Evolutionary conservation across 768 basidiomycete species (phyloP).

Genomic region (Phanerodontia chrysosporium): DNA sequence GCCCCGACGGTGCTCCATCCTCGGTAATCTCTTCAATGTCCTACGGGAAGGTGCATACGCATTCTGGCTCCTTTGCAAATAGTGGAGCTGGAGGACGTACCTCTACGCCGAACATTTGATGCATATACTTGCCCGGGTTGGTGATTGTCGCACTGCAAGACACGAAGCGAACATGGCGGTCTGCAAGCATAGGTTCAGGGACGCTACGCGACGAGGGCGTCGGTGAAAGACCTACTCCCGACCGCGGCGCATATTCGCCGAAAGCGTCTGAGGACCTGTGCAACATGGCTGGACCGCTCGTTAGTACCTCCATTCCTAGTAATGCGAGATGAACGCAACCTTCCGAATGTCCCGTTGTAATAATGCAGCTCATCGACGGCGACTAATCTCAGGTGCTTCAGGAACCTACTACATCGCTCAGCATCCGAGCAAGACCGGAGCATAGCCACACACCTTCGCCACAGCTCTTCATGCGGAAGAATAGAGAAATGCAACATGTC

Average conservation of each 20-base stretch:
- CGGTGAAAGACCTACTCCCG: conserved; percentile 53
- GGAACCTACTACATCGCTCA: conserved; percentile 43
- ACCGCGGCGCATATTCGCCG: conserved; percentile 72
- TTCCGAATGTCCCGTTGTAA: conserved; percentile 77
- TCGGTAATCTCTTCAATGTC: conserved; percentile 66
- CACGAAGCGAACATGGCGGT: conserved; percentile 56
- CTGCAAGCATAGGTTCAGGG: conserved; percentile 31
- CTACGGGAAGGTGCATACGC: conserved; percentile 18
- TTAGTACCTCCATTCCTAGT: neutral
- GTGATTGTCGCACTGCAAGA: conserved; percentile 88
- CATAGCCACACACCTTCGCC: conserved; percentile 54
- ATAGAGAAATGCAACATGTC: conserved; percentile 86
- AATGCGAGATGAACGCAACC: conserved; percentile 35
- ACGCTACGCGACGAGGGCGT: neutral
- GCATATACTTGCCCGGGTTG: conserved; percentile 75
- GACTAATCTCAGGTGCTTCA: conserved; percentile 73
- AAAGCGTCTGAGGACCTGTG: conserved; percentile 72
- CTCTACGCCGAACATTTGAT: conserved; percentile 64
- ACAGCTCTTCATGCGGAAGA: conserved; percentile 77
- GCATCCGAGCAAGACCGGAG: neutral
- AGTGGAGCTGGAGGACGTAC: conserved; percentile 17
- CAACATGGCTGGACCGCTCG: conserved; percentile 57
- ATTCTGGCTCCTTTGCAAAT: neutral
- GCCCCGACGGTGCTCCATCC: conserved; percentile 80
- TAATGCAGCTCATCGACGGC: conserved; percentile 88